Conservation (phyloP, 495 filamentous ascomycete species). For the Viridothelium virens region DNA sequence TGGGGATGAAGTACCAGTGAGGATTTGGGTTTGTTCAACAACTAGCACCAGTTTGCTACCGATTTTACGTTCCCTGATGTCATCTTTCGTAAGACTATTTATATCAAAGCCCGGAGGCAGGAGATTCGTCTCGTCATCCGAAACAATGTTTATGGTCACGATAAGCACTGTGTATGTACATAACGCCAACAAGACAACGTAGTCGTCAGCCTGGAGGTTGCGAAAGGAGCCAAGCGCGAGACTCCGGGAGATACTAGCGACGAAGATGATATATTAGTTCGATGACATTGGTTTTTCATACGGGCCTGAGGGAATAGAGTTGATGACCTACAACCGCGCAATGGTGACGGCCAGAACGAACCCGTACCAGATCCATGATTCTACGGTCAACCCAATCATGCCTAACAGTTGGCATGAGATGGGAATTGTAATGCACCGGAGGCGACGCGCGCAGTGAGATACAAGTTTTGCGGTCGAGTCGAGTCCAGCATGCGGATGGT, state of each 20-base stretch:
- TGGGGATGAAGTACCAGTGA: slow-evolving; percentile 17
- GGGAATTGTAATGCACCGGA: not conserved
- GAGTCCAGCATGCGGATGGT: not conserved
- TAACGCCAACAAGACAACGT: slow-evolving; percentile 49
- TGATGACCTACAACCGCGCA: slow-evolving; percentile 37
- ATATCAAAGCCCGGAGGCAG: slow-evolving; percentile 47
- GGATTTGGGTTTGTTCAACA: slow-evolving; percentile 42
- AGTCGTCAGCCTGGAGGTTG: slow-evolving; percentile 50
- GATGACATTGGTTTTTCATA: slow-evolving; percentile 21
- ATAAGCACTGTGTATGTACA: slow-evolving; percentile 50
- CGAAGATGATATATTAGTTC: not conserved
- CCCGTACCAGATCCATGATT: slow-evolving; percentile 45
- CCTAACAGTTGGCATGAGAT: slow-evolving; percentile 1
- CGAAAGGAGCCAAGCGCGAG: slow-evolving; percentile 41
- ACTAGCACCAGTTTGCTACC: slow-evolving; percentile 52
- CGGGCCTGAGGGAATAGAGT: not conserved
- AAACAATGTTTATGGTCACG: slow-evolving; percentile 49
- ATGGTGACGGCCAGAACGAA: slow-evolving; percentile 36
- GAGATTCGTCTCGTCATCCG: slow-evolving; percentile 51
- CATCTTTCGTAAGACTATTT: slow-evolving; percentile 39
- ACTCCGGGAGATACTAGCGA: slow-evolving; percentile 24
- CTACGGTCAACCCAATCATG: slow-evolving; percentile 37
- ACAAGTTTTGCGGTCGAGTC: not conserved
- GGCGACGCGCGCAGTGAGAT: not conserved
- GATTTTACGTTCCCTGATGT: slow-evolving; percentile 41